Percentiles rank a stretch among this genome's conserved stretches.
Evolutionary conservation across 208 protist genomes (phyloP).

Genomic region (Leishmania amazonensis): DNA sequence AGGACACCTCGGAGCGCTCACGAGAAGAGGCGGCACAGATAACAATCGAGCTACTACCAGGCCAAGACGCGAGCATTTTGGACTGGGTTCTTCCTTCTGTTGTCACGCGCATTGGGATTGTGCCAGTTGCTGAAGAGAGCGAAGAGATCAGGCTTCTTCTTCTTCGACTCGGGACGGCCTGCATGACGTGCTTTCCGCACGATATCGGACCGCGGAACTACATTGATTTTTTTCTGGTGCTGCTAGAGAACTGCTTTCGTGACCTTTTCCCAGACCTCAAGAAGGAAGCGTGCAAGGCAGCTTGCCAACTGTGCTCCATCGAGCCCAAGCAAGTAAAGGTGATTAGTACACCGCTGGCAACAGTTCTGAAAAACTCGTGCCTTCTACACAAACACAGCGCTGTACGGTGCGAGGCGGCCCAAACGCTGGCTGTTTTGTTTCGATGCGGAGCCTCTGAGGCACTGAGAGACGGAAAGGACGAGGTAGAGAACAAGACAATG

Average conservation of each 20-base stretch:
- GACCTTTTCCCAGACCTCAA: conserved; percentile 86
- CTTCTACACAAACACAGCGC: conserved; percentile 89
- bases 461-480: conserved; percentile 69
- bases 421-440: conserved; percentile 65
- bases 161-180: conserved; percentile 56
- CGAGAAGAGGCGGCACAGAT: conserved; percentile 78
- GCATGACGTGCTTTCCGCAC: conserved; percentile 86
- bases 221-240: conserved; percentile 89
- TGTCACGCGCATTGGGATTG: conserved; percentile 81
- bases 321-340: conserved; percentile 74
- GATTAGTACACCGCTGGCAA: conserved; percentile 66
- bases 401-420: conserved; percentile 65
- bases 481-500: conserved; percentile 64
- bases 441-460: conserved; percentile 73
- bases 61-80: conserved; percentile 59
- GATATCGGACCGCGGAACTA: conserved; percentile 87
- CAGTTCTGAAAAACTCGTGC: conserved; percentile 65
- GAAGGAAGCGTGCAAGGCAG: conserved; percentile 77
- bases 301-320: conserved; percentile 69
- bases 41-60: conserved; percentile 36
- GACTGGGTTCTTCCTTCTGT: conserved; percentile 91
- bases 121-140: conserved; percentile 72
- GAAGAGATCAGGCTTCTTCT: conserved; percentile 83
- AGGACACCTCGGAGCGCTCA: conserved; percentile 77
- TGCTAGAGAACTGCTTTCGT: conserved; percentile 82